Base-by-base conservation (phyloP, 2,329 filamentous ascomycete genomes). In the Arthrinium phaeospermum region DNA sequence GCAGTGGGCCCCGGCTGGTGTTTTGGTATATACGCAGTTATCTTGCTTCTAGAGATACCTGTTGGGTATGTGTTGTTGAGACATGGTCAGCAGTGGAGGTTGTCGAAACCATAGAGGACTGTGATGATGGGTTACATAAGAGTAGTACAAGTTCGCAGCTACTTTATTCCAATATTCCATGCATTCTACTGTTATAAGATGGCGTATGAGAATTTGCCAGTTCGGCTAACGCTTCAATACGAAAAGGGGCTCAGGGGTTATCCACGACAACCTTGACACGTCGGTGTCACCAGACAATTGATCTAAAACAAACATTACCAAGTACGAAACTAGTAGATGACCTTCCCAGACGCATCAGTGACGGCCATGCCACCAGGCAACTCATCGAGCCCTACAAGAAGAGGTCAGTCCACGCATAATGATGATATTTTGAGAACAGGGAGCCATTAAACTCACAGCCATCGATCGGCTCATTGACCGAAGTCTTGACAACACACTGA, bases 281-380 rank as follows among this genome's bases (percentile, higher is more conserved):
- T 37, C 37, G 10, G 6, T 37, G 6, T 37, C 37, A 37, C 37
- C 37, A 37, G 10, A 37, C 6, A 8, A 37, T 8, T 7, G 1
- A 37, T 37, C 6, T 8, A 41, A 8, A 8, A 10, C 37, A 10
- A 2, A 8, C 7, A 2, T 41, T 10, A 41, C 1, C 37, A 41
- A 41, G 10, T 10, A 10, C 37, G 1, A 41, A 51, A 24, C 57
- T 64, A 64, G 34, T 64, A 41, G 13, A 64, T 14, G 5, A 41
- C 19, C 30, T 64, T 41, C 0, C 57, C 57, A 3, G 57, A 64
- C 10, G 72, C 75, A 22, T 76, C 74, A 1, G 76, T 78, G 19
- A 78, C 73, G 37, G 75, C 73, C 75, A 78, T 76, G 4, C 76
- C 76, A 6, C 76, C 76, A 10, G 76, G 76, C 69, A 78, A 70